Evolutionary conservation across 441 rosid species (phyloP).

Genomic region (Syzygium malaccense): DNA sequence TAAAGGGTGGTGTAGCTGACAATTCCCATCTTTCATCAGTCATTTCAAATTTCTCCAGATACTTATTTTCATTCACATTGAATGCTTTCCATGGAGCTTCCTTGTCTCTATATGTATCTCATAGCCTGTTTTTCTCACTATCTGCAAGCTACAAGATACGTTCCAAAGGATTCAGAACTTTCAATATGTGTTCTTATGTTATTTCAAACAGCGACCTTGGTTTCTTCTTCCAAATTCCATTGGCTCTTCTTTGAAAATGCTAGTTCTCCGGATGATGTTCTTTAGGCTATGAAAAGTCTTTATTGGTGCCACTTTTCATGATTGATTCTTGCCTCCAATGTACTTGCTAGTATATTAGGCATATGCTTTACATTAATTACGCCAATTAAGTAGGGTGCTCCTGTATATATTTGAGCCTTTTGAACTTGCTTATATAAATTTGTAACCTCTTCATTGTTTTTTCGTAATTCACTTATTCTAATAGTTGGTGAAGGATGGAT

Average conservation of each 20-base stretch:
- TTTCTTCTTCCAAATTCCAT: not conserved
- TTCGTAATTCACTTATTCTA: not conserved
- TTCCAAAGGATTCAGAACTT: not conserved
- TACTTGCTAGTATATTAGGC: not conserved
- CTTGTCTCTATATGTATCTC: not conserved
- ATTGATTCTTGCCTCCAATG: not conserved
- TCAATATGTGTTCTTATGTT: not conserved
- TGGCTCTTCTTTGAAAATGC: not conserved
- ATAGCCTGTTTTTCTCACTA: not conserved
- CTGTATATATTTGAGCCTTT: not conserved
- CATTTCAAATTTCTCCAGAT: not conserved
- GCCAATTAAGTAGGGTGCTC: not conserved
- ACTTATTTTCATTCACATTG: not conserved
- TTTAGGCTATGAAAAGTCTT: not conserved
- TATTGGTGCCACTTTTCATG: not conserved
- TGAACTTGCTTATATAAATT: not conserved
- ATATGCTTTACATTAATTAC: not conserved
- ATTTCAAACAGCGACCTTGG: not conserved
- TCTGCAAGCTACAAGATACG: not conserved
- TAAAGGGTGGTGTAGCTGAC: not conserved
- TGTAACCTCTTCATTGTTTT: not conserved
- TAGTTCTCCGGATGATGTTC: not conserved
- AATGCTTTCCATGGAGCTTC: not conserved
- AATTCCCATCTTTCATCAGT: not conserved
- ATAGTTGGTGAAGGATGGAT: not conserved